Conservation (phyloP, 2,329 filamentous ascomycete species). For the Chaetomiaceae sp. region DNA sequence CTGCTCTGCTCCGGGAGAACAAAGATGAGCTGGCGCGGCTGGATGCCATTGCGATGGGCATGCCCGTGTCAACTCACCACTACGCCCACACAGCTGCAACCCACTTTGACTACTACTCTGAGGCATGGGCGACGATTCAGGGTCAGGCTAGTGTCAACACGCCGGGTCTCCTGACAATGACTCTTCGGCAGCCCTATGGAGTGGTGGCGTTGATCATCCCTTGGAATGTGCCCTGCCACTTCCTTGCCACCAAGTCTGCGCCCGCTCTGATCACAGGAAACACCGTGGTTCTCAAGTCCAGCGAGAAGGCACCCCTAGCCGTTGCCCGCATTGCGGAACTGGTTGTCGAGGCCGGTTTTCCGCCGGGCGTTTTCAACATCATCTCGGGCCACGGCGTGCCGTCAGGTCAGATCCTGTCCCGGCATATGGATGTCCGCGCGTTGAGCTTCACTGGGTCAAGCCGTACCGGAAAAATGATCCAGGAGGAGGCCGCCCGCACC, state of each 20-base stretch:
- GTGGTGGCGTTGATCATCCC: slow-evolving; percentile 55
- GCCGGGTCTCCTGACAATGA: slow-evolving; percentile 43
- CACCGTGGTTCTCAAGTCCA: slow-evolving; percentile 50
- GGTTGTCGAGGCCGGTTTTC: slow-evolving; percentile 68
- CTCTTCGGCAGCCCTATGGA: slow-evolving; percentile 47
- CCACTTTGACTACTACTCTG: slow-evolving; percentile 40
- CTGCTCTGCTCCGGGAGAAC: slow-evolving; percentile 38
- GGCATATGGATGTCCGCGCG: slow-evolving; percentile 66
- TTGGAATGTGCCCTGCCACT: slow-evolving; percentile 50
- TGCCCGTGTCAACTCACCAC: slow-evolving; percentile 38
- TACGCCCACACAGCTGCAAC: slow-evolving; percentile 35
- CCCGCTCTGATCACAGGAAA: slow-evolving; percentile 47
- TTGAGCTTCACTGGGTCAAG: slow-evolving; percentile 75
- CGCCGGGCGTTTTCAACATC: slow-evolving; percentile 70
- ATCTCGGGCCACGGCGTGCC: slow-evolving; percentile 65
- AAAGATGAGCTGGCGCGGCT: slow-evolving; percentile 42
- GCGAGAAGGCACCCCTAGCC: slow-evolving; percentile 51
- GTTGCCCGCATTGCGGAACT: slow-evolving; percentile 43
- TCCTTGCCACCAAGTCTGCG: slow-evolving; percentile 45
- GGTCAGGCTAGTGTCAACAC: slow-evolving; percentile 46
- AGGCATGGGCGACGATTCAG: slow-evolving; percentile 40
- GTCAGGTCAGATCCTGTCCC: slow-evolving; percentile 62
- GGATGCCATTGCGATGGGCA: slow-evolving; percentile 44
- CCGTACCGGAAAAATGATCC: slow-evolving; percentile 65
- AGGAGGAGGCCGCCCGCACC: slow-evolving; percentile 63